Percentiles rank a stretch among this genome's conserved stretches.
phyloP scores from a whole-genome alignment of 106 monocot genomes.

The Agapanthus africanus region DNA sequence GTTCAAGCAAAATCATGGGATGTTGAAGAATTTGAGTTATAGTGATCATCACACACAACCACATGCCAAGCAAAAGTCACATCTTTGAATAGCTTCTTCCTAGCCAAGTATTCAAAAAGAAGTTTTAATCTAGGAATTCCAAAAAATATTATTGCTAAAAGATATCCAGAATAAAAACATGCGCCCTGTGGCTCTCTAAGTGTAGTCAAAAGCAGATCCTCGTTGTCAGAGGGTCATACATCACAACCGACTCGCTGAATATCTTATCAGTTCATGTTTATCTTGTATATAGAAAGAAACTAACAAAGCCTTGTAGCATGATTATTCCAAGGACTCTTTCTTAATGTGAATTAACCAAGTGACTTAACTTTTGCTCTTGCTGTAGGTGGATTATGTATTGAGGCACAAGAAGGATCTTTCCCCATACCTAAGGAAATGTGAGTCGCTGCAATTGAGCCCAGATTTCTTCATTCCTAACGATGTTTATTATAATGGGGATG shows the following conservation, averaged over 20 bases:
- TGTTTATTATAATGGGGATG: conserved; percentile 1
- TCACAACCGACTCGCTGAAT: not conserved
- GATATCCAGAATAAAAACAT: not conserved
- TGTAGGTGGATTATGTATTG: conserved; percentile 79
- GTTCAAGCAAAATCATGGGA: too few species aligned
- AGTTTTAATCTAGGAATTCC: not conserved
- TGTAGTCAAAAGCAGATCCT: not conserved
- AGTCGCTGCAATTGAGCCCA: conserved; percentile 51
- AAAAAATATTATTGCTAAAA: too few species aligned
- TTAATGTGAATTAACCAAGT: not conserved
- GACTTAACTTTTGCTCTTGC: not conserved
- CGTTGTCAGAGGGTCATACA: not conserved
- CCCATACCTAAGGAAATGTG: conserved; percentile 52
- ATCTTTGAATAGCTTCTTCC: not conserved
- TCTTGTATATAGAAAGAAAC: too few species aligned
- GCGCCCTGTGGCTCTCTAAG: not conserved
- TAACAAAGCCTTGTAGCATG: too few species aligned
- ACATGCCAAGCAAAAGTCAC: not conserved
- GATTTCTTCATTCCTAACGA: conserved; percentile 66
- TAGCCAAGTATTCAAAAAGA: too few species aligned
- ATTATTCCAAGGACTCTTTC: not conserved
- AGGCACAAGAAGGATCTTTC: conserved; percentile 65
- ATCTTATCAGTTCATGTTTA: not conserved
- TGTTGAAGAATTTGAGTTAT: too few species aligned
- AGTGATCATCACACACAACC: too few species aligned